These are phyloP conservation scores for Pseudogymnoascus sp. DNA, from an alignment of 2,329 filamentous ascomycete species.

Conservation along the genomic window DNA sequence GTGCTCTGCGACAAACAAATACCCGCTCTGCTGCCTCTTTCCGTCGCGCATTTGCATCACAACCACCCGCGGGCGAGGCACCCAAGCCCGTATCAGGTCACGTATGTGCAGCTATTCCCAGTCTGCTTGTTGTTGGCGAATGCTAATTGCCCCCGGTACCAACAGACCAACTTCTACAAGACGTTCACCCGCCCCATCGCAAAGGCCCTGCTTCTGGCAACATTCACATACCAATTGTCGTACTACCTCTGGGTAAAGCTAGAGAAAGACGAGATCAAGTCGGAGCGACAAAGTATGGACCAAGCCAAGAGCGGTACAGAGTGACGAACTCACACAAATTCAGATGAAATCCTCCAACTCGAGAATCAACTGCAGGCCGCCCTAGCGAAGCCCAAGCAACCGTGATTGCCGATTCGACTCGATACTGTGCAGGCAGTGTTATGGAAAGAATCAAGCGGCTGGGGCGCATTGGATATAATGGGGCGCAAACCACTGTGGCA, in stretches of 20 bases:
- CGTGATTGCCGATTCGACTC: slow-evolving; percentile 1
- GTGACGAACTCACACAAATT: not conserved
- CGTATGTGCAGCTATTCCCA: slow-evolving; percentile 9
- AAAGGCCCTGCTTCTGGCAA: slow-evolving; percentile 65
- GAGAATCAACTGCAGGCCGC: not conserved
- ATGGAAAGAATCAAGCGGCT: not conserved
- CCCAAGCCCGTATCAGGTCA: slow-evolving; percentile 12
- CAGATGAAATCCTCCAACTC: slow-evolving; percentile 8
- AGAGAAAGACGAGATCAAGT: slow-evolving; percentile 61
- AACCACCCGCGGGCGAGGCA: not conserved
- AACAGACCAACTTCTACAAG: slow-evolving; percentile 61
- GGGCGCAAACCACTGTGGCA: no score
- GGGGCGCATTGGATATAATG: not conserved
- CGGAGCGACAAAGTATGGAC: slow-evolving; percentile 46
- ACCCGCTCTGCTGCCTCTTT: not conserved
- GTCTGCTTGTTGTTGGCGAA: not conserved
- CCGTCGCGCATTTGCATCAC: not conserved
- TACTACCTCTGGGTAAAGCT: slow-evolving; percentile 71
- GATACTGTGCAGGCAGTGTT: not conserved
- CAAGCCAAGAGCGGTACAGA: not conserved
- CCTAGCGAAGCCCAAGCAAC: not conserved
- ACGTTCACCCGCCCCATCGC: slow-evolving; percentile 64
- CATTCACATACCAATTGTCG: slow-evolving; percentile 69
- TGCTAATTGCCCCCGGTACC: not conserved
- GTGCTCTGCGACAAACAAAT: not conserved